Base-by-base conservation (phyloP, 371 early-diverging fungal species). In the Encephalitozoon intestinalis region DNA sequence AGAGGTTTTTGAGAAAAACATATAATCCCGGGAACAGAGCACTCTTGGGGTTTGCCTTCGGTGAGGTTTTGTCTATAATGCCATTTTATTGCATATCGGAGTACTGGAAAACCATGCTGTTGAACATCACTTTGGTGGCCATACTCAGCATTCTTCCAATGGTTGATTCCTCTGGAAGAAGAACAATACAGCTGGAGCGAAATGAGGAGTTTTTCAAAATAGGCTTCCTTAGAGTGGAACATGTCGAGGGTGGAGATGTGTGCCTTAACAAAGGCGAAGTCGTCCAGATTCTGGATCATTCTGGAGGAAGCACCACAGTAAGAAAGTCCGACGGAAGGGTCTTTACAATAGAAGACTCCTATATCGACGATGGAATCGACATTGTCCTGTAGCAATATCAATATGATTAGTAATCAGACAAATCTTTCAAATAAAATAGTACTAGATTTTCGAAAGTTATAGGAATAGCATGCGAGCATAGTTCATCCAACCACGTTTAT, bases 151-250 rank as follows among this genome's bases (percentile, higher is more conserved):
- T 53, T 51, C 9, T 37, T 39, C 51, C 28, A 0, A 69, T 53
- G 18, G 21, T 58, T 15, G 34, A 50, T 6, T 49, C 51, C 21
- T 40, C 43, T 12, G 34, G 70, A 0, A 69, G 70, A 49, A 52
- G 53, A 28, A 69, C 70, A 39, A 51, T 34, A 2, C 70, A 51
- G 37, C 53, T 69, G 21, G 70, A 51, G 28, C 31, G 25, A 1
- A 69, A 52, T 26, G 52, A 52, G 37, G 70, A 69, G 43, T 69
- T 69, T 25, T 69, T 69, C 41, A 69, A 69, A 21, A 69, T 69
- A 31, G 70, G 53, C 6, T 69, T 69, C 25, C 43, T 69, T 21
- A 50, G n/a, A 25, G 12, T 40, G 1, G 43, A 69, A 26, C 41
- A 51, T 30, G 5, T 41, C 18, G 70, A 69, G 31, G 28, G 23